Base-by-base conservation (phyloP, 768 basidiomycete genomes). In the Boletus rubescentipes region DNA sequence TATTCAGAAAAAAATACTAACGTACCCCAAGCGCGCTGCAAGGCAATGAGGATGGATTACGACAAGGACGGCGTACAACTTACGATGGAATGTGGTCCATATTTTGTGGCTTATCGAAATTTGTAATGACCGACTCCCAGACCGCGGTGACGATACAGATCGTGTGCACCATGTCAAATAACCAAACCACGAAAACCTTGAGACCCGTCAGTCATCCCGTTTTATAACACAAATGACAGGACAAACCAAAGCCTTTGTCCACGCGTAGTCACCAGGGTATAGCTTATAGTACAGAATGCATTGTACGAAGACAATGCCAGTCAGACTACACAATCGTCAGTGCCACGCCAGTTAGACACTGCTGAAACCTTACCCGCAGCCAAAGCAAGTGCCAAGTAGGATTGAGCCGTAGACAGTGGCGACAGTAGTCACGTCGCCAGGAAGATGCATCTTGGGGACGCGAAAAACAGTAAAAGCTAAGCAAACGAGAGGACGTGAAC, bases 281-380 rank as follows among this genome's bases (percentile, higher is more conserved):
- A 72, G 55, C 29, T 68, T 70, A 40, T 47, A 72, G 43, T 70
- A 70, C 42, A 70, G 18, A 21, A 70, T 8, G 39, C 44, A 61
- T 63, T 70, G 69, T 5, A 70, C 69, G 8, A 72, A 60, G 45
- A 70, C 70, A 39, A 70, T 44, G 16, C 69, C 69, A 5, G 70
- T 70, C 15, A 70, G 58, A 31, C 69, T 70, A 20, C 6, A 26
- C 5, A 5, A n/a, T 30, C 18, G 32, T 65, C n/a, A 70, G 57
- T 32, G n/a, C 12, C 18, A 31, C 9, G 7, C 20, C 7, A 11
- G 9, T 2, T 1, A 5, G 10, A 30, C 15, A 9, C 14, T 43
- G 9, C 5, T 20, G 14, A 38, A 10, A 46, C 23, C 58, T 49
- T 49, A 72, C 69, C 44, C 53, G 66, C 66, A 59, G 48, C 46